Evolutionary conservation across 2,329 filamentous ascomycete genomes (phyloP).

Genomic region (Fusarium neocosmosporiellum): DNA sequence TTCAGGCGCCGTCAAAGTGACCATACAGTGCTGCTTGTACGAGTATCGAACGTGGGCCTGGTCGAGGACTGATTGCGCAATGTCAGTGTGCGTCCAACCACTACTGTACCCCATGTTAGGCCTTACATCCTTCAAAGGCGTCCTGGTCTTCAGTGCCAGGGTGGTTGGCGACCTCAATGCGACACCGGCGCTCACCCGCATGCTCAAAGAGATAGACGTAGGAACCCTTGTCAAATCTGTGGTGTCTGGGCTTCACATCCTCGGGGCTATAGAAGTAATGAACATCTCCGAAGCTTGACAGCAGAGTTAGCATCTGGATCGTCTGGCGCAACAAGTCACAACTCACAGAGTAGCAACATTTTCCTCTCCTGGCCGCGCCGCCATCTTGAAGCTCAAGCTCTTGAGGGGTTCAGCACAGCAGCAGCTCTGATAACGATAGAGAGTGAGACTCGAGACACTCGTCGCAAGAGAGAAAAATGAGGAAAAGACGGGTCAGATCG

Average conservation of each 20-base stretch:
- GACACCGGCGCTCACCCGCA: slow-evolving; percentile 72
- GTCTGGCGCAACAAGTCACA: background rate
- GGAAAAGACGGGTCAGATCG: slow-evolving; percentile 2
- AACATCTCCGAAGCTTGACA: slow-evolving; percentile 77
- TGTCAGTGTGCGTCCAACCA: slow-evolving; percentile 18
- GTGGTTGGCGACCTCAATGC: slow-evolving; percentile 81
- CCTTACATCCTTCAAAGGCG: slow-evolving; percentile 80
- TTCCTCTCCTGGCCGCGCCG: slow-evolving; percentile 60
- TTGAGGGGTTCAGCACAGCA: background rate
- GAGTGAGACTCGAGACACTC: slow-evolving; percentile 11
- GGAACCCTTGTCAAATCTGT: slow-evolving; percentile 82
- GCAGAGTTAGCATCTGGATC: slow-evolving; percentile 16
- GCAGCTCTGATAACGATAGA: background rate
- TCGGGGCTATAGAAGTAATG: slow-evolving; percentile 84
- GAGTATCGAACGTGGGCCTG: slow-evolving; percentile 74
- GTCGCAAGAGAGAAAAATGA: slow-evolving; percentile 12
- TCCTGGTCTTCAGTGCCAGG: slow-evolving; percentile 81
- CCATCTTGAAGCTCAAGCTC: slow-evolving; percentile 51
- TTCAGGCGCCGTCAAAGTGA: slow-evolving; percentile 73
- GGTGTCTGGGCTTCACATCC: slow-evolving; percentile 74
- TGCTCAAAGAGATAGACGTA: slow-evolving; percentile 87
- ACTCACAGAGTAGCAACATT: slow-evolving; percentile 64
- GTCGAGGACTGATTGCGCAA: slow-evolving; percentile 69
- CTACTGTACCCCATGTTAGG: slow-evolving; percentile 12
- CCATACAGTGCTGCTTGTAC: slow-evolving; percentile 78